Evolutionary conservation across 176 grass and related monocot species (phyloP).

Genomic region (Elaeis guineensis): DNA sequence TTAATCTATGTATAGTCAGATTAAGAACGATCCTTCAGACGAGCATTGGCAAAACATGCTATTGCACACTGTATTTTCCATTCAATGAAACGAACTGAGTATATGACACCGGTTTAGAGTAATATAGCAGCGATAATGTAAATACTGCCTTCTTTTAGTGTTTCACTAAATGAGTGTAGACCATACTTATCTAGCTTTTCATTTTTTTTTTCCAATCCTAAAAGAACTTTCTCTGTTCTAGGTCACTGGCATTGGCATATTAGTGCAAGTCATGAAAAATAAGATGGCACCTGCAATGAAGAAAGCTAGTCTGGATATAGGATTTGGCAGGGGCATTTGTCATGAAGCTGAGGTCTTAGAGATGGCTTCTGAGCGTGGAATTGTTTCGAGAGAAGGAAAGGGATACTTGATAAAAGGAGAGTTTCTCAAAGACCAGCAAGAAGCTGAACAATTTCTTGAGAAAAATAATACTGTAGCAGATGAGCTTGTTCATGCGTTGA

Average conservation of each 20-base stretch:
- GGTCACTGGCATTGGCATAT: constrained; percentile 66
- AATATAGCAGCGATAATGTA: too few relatives aligned
- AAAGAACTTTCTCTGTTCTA: constrained; percentile 20
- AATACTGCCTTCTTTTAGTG: too few relatives aligned
- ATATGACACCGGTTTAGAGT: too few relatives aligned
- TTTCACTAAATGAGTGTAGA: too few relatives aligned
- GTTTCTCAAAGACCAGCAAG: constrained; percentile 34
- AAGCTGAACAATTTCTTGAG: constrained; percentile 57
- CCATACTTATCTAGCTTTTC: too few relatives aligned
- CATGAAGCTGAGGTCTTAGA: constrained; percentile 71
- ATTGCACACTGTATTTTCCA: too few relatives aligned
- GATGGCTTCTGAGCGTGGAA: constrained; percentile 47
- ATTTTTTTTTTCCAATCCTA: too few relatives aligned
- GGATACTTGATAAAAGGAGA: constrained; percentile 78
- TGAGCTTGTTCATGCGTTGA: constrained; percentile 41
- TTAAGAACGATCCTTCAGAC: too few relatives aligned
- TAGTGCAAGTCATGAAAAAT: constrained; percentile 74
- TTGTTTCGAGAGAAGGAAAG: constrained; percentile 45
- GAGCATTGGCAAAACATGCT: too few relatives aligned
- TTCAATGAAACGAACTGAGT: too few relatives aligned
- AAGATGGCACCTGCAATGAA: constrained; percentile 71
- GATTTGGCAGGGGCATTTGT: constrained; percentile 73
- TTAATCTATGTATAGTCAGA: too few relatives aligned
- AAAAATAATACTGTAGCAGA: constrained; percentile 40
- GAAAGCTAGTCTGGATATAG: constrained; percentile 62